Evolutionary conservation across 169 alveolate species (phyloP), one percentile per base, ranked within the genome.

Genomic region (Perkinsus chesapeaki): DNA sequence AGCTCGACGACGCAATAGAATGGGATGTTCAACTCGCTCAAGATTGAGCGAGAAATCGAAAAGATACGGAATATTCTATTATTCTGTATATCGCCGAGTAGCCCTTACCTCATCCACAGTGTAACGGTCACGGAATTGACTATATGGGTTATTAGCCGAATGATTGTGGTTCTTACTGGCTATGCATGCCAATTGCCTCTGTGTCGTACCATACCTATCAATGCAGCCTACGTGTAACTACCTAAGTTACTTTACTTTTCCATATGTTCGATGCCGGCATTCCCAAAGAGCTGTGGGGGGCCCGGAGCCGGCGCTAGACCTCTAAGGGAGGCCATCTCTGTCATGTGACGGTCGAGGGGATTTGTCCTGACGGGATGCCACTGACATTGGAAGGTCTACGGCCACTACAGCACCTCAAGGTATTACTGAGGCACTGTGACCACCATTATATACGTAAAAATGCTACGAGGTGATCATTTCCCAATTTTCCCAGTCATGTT

Each of bases 221-320:
- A 43, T 43, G 60, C 23, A 5, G 16, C 16, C 60, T 9, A 16
- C 23, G 23, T 43, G 60, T 43, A n/a, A n/a, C n/a, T n/a, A n/a
- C n/a, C n/a, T n/a, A 60, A 60, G 37, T 12, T 1, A 16, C 0
- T 34, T 7, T 16, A 60, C 82, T 60, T 82, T 91, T 96, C 93
- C 97, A 95, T 96, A 73, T 96, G 98, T 91, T 96, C 98, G 39
- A 73, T 48, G 36, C 97, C 98, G 23, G 98, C 98, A 93, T 95
- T 95, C 10, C 98, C 98, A 43, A 96, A 96, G 27, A 96, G 91
- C 82, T 94, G 90, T 43, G 97, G 96, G 91, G 98, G 97, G 82
- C 94, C 94, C n/a, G 97, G 97, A 10, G 95, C 93, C 39, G 94
- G 93, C n/a, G 95, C 73, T 91, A 91, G 39, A 27, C 95, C 96